Evolutionary conservation across 2,329 filamentous ascomycete genomes (phyloP), one percentile per base, ranked within the genome.

Genomic region (Fusarium piperis): DNA sequence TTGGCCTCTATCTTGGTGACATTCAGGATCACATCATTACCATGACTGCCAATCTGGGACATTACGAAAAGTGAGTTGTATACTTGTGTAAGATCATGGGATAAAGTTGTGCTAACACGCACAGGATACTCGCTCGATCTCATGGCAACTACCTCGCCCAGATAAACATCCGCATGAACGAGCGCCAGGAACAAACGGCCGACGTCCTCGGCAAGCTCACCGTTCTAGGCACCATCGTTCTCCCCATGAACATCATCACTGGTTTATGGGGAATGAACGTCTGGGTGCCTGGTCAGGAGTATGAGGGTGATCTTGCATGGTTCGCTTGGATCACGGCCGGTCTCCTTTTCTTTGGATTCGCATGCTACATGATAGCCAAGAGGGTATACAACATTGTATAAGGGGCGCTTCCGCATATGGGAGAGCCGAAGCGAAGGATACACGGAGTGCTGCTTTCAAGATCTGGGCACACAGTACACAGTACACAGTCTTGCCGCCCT

Each of bases 251-350:
- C 80, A 97, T 99, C 79, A 95, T 99, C 77, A 98, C 96, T 3
- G 96, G 96, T 74, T 90, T 98, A 77, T 99, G 95, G 95, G 96
- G 95, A 58, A 98, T 98, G 95, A 99, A 99, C 85, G 93, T 95
- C 36, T 94, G 94, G 86, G 96, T 99, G 0, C 96, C 96, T 0
- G 96, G 96, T 2, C 95, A 98, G 81, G 92, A 95, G 51, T 85
- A 91, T 65, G 94, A 97, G 72, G 87, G 86, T 16, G 92, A 92
- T 76, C 82, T 95, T 58, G 85, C 84, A 26, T 96, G 93, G 93
- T 96, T 95, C 79, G 89, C 87, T 79, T 90, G 86, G 63, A 90
- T 92, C 76, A 96, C 94, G 1, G 92, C 86, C 2, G 93, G 93
- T 0, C 81, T 98, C 51, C 64, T 97, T 3, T 79, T 89, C 18